Evolutionary conservation across 2,329 filamentous ascomycete genomes (phyloP).

Genomic region (Xylariaceae sp.): DNA sequence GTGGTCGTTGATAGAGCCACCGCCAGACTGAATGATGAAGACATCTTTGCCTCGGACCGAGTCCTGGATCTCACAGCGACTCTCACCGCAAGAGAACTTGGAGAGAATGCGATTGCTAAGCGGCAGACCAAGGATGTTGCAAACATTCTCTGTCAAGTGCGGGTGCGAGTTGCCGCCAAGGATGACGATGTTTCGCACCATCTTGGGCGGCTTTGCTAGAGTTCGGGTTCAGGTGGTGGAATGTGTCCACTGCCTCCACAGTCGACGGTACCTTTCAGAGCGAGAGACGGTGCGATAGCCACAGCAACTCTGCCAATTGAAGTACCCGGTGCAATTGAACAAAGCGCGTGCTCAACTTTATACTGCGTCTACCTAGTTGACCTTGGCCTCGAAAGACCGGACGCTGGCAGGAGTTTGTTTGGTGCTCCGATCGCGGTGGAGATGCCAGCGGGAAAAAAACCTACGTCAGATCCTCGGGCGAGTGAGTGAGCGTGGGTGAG

Average conservation of each 20-base stretch:
- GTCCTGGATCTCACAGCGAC: slow-evolving; percentile 90
- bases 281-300: not conserved
- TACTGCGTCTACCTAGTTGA: not conserved
- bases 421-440: slow-evolving; percentile 20
- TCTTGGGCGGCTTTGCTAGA: slow-evolving; percentile 35
- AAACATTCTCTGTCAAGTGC: slow-evolving; percentile 79
- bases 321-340: not conserved
- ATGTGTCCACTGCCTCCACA: not conserved
- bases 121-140: slow-evolving; percentile 83
- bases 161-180: slow-evolving; percentile 93
- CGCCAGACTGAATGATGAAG: slow-evolving; percentile 94
- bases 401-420: slow-evolving; percentile 6
- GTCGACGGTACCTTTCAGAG: not conserved
- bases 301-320: not conserved
- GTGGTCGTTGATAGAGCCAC: slow-evolving; percentile 91
- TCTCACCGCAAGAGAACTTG: slow-evolving; percentile 95
- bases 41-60: slow-evolving; percentile 98
- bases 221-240: not conserved
- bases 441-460: slow-evolving; percentile 4
- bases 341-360: not conserved
- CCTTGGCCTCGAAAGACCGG: slow-evolving; percentile 5
- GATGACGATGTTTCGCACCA: slow-evolving; percentile 94
- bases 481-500: not conserved
- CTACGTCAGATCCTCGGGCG: not conserved
- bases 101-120: slow-evolving; percentile 75